Percentiles rank a stretch among this genome's conserved stretches.
Evolutionary conservation across 768 basidiomycete species (phyloP).

Genomic region (Stropharia rugosoannulata): DNA sequence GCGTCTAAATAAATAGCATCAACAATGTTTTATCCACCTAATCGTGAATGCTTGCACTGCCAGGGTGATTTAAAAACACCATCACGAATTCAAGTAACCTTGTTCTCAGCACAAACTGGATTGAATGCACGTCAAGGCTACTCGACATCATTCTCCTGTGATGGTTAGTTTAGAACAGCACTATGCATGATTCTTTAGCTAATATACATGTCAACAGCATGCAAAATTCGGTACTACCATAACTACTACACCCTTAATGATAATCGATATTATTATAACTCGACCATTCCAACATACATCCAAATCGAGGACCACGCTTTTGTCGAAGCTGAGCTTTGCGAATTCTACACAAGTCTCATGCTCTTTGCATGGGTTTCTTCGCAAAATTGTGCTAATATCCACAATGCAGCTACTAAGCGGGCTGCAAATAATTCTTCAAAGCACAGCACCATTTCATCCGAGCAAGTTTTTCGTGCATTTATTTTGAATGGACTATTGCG

Average conservation of each 20-base stretch:
- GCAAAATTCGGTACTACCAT: conserved; percentile 8
- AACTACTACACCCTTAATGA: conserved; percentile 5
- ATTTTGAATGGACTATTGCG: conserved; percentile 8
- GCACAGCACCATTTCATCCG: conserved; percentile 2
- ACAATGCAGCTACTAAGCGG: conserved; percentile 7
- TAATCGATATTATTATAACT: not conserved
- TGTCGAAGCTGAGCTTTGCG: conserved; percentile 8
- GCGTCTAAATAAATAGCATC: conserved; percentile 2
- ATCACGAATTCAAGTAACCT: conserved; percentile 2
- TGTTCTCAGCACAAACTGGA: not conserved
- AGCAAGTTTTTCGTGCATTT: conserved; percentile 15
- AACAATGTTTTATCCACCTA: conserved; percentile 9
- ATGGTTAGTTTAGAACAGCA: not conserved
- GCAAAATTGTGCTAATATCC: conserved; percentile 12
- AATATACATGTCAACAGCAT: not conserved
- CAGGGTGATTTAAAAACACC: not conserved
- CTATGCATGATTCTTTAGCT: not conserved
- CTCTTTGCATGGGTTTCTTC: conserved; percentile 14
- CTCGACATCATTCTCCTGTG: conserved; percentile 8
- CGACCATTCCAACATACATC: not conserved
- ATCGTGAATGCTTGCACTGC: not conserved
- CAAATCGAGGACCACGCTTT: conserved; percentile 11
- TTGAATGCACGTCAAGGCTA: not conserved
- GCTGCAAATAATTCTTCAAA: too few species aligned
- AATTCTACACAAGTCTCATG: conserved; percentile 11